These are phyloP conservation scores for Zoysia japonica DNA, from an alignment of 176 grass and related monocot genomes.

Conservation along the genomic window DNA sequence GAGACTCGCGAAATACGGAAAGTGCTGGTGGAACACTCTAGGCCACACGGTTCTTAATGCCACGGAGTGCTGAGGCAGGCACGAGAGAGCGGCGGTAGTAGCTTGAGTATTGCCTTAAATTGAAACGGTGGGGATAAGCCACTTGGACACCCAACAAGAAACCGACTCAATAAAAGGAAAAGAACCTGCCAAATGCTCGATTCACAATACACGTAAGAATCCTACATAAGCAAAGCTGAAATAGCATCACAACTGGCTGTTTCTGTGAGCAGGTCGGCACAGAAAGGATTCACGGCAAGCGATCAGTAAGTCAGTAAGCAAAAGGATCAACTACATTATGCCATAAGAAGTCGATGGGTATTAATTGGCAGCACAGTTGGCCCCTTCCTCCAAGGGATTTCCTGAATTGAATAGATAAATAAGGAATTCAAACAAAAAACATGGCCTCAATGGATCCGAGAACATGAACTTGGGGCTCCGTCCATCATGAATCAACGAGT, in stretches of 20 bases:
- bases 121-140: conserved; percentile 11
- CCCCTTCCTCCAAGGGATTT: neutral
- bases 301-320: conserved; percentile 2
- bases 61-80: neutral
- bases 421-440: conserved; percentile 16
- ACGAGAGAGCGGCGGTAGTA: neutral
- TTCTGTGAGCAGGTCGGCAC: conserved; percentile 9
- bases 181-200: conserved; percentile 23
- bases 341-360: neutral
- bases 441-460: conserved; percentile 5
- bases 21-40: conserved; percentile 3
- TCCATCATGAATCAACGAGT: conserved; percentile 32
- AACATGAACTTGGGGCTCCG: conserved; percentile 5
- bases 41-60: neutral
- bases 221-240: conserved; percentile 26
- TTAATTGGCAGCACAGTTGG: conserved; percentile 24
- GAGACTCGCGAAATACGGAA: conserved; percentile 7
- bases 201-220: conserved; percentile 23
- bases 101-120: conserved; percentile 9
- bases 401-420: neutral
- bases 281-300: conserved; percentile 11
- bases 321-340: neutral
- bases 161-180: conserved; percentile 20
- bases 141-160: conserved; percentile 39
- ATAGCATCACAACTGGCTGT: conserved; percentile 2